These are phyloP conservation scores for Aspergillus coremiiformis DNA, from an alignment of 495 filamentous ascomycete genomes.

Conservation along the genomic window DNA sequence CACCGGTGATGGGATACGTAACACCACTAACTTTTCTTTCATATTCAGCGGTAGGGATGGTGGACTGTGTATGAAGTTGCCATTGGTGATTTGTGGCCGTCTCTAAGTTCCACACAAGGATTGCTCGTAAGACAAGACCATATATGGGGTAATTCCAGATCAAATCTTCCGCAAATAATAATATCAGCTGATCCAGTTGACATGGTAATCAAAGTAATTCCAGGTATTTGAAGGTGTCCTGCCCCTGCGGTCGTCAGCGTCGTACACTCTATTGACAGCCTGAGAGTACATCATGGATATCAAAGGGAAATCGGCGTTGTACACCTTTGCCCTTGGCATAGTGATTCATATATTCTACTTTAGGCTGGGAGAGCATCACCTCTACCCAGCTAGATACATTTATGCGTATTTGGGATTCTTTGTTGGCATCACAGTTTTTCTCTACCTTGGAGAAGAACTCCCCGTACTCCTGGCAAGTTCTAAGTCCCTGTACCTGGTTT, in stretches of 20 bases:
- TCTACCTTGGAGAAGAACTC: not conserved
- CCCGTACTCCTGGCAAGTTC: not conserved
- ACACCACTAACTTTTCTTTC: too few species aligned
- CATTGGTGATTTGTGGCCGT: too few species aligned
- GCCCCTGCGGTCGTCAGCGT: not conserved
- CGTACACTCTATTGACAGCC: not conserved
- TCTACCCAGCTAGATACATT: slow-evolving; percentile 21
- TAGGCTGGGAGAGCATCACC: slow-evolving; percentile 30
- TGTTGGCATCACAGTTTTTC: not conserved
- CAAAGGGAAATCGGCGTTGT: not conserved
- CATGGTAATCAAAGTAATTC: too few species aligned
- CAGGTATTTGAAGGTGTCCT: too few species aligned
- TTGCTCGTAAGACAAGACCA: too few species aligned
- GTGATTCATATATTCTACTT: slow-evolving; percentile 22
- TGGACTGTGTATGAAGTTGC: too few species aligned
- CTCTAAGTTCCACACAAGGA: too few species aligned
- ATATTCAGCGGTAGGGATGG: too few species aligned
- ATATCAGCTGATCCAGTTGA: too few species aligned
- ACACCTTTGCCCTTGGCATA: not conserved
- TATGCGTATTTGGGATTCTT: slow-evolving; percentile 9
- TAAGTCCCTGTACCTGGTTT: not conserved
- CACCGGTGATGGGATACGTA: too few species aligned
- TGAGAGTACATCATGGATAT: not conserved
- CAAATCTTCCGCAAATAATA: too few species aligned
- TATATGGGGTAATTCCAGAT: too few species aligned